These are phyloP conservation scores for Corchorus olitorius DNA, from an alignment of 345 rosid genomes.

Conservation along the genomic window DNA sequence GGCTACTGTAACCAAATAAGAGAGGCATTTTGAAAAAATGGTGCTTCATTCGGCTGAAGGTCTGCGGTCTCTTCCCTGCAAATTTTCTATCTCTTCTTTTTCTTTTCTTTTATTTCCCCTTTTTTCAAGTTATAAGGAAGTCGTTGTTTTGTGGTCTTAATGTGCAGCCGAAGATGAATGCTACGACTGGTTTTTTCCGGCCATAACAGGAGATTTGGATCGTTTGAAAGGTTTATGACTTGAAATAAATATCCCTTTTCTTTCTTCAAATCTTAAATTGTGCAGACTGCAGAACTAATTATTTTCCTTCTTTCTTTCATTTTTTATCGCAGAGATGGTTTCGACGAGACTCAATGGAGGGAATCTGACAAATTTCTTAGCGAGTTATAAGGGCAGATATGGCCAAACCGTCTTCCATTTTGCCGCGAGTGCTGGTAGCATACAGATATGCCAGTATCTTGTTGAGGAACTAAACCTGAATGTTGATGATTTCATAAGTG, in stretches of 20 bases:
- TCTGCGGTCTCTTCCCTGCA: background rate
- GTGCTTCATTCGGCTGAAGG: background rate
- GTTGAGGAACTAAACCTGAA: background rate
- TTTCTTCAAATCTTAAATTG: background rate
- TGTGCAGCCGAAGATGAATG: background rate
- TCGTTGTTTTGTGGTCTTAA: background rate
- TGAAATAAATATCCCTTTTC: background rate
- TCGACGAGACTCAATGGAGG: background rate
- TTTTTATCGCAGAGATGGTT: background rate
- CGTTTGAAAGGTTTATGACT: background rate
- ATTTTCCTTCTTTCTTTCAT: background rate
- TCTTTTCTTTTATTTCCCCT: background rate
- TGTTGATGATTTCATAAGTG: background rate
- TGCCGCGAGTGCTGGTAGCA: background rate
- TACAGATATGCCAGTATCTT: background rate
- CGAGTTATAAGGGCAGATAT: background rate
- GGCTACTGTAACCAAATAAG: no score
- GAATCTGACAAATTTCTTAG: background rate
- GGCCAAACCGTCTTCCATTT: background rate
- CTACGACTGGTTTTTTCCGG: background rate
- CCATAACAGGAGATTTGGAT: background rate
- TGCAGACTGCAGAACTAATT: background rate
- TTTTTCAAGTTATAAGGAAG: background rate
- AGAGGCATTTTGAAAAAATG: background rate
- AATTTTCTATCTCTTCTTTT: background rate